phyloP scores from a whole-genome alignment of 805 yeast genomes.

The Teunomyces stri region DNA sequence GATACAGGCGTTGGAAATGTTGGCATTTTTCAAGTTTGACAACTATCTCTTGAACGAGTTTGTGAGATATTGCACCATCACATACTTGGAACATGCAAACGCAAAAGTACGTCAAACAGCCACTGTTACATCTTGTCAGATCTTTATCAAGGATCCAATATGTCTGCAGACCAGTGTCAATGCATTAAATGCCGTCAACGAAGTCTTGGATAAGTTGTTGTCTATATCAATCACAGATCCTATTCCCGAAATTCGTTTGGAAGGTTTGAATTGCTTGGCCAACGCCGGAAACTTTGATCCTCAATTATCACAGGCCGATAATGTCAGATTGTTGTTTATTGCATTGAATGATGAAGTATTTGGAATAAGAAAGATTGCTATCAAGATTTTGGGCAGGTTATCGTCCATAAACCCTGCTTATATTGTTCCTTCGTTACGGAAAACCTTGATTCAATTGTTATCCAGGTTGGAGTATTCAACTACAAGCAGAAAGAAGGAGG shows the following conservation, averaged over 20 bases:
- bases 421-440: conserved; percentile 88
- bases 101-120: conserved; percentile 81
- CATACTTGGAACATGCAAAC: conserved; percentile 77
- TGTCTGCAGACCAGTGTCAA: conserved; percentile 78
- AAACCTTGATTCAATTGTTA: conserved; percentile 77
- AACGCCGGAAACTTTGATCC: conserved; percentile 75
- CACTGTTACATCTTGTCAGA: conserved; percentile 74
- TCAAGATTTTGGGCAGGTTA: conserved; percentile 77
- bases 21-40: conserved; percentile 70
- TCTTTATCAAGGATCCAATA: conserved; percentile 79
- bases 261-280: conserved; percentile 65
- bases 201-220: conserved; percentile 76
- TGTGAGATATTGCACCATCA: conserved; percentile 79
- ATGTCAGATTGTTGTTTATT: conserved; percentile 78
- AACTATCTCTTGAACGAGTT: conserved; percentile 81
- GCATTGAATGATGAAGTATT: conserved; percentile 91
- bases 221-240: conserved; percentile 89
- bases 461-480: conserved; percentile 84
- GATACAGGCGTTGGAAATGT: conserved; percentile 74
- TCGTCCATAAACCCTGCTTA: conserved; percentile 91
- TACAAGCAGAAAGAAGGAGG: conserved; percentile 74
- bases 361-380: conserved; percentile 73
- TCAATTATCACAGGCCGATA: conserved; percentile 91
- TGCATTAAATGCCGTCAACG: conserved; percentile 78
- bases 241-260: conserved; percentile 77